Base-by-base conservation (phyloP, 257 asterid genomes). In the Solanum lycopersicoides region DNA sequence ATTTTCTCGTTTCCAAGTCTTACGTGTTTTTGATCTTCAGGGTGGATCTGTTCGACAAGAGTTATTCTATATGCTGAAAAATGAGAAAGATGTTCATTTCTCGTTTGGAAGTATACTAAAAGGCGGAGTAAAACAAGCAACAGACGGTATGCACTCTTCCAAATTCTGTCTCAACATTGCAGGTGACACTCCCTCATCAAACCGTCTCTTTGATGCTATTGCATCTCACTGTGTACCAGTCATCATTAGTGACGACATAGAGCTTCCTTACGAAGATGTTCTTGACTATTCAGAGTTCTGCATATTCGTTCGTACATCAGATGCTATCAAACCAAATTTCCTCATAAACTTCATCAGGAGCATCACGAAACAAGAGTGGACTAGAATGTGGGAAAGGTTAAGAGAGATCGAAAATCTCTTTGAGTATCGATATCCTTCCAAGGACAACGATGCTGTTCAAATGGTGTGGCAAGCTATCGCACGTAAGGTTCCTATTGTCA, bases 121-220 rank as follows among this genome's bases (percentile, higher is more conserved):
- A 7, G 95, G 90, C 15, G 97, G 98, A 9, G 90, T 95, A 65
- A 88, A 47, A 66, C 91, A 89, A 84, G 97, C 98, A 15, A 87
- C 94, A 1, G 37, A 83, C 32, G 98, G 98, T 20, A 94, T 95
- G 98, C 95, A 90, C 6, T 86, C 91, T 14, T 94, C 98, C 18
- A 95, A 93, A 73, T 95, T 95, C 92, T 95, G 98, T 89, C 98
- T 95, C 87, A 93, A 95, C 90, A 93, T 95, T 16, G 98, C 98
- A 0, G 97, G 98, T 1, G 98, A 95, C 87, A 95, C 98, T 25
- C 98, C 98, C 16, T 95, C 98, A 7, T 95, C 98, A 20, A 95
- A 95, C 92, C 96, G 97, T 15, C 97, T 95, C 50, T 95, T 94
- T 86, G 98, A 95, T 83, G 95, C 98, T 32, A 93, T 95, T 35